phyloP scores from a whole-genome alignment of 768 basidiomycete species.

The Panellus pusillus region DNA sequence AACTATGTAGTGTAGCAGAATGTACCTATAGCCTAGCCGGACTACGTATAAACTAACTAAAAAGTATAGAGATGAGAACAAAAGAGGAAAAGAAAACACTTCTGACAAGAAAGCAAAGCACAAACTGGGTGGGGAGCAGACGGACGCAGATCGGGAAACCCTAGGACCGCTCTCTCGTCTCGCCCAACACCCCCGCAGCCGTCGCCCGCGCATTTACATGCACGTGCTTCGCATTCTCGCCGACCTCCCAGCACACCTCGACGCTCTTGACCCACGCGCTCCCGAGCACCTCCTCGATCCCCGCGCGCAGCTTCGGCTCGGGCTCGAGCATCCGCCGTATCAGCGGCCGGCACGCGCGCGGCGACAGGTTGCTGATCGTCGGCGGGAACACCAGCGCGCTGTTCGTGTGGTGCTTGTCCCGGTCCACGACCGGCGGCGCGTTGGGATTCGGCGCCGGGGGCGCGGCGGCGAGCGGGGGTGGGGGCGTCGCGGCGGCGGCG shows the following conservation, averaged over 20 bases:
- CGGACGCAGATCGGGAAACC: not conserved
- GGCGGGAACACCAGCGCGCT: conserved; percentile 35
- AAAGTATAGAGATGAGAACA: no score
- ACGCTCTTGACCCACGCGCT: conserved; percentile 80
- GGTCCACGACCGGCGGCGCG: not conserved
- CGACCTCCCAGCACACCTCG: conserved; percentile 75
- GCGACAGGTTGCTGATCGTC: conserved; percentile 87
- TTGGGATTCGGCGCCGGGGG: conserved; percentile 3
- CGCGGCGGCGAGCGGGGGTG: conserved; percentile 39
- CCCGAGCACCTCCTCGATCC: conserved; percentile 79
- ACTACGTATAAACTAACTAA: no score
- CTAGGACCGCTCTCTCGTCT: not conserved
- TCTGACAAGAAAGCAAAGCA: no score
- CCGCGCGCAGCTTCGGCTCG: conserved; percentile 71
- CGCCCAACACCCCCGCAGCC: conserved; percentile 47
- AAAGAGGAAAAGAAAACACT: no score
- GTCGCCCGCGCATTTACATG: conserved; percentile 68
- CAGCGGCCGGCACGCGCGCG: conserved; percentile 78
- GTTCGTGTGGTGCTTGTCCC: conserved; percentile 14
- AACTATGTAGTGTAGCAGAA: no score
- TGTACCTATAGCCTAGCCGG: no score
- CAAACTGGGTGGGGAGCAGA: no score
- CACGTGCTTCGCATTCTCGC: conserved; percentile 61
- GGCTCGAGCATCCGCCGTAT: conserved; percentile 96
- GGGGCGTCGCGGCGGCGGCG: conserved; percentile 40